These are phyloP conservation scores for Xerocomus amazonicus DNA, from an alignment of 1,284 basidiomycete species.

Conservation along the genomic window DNA sequence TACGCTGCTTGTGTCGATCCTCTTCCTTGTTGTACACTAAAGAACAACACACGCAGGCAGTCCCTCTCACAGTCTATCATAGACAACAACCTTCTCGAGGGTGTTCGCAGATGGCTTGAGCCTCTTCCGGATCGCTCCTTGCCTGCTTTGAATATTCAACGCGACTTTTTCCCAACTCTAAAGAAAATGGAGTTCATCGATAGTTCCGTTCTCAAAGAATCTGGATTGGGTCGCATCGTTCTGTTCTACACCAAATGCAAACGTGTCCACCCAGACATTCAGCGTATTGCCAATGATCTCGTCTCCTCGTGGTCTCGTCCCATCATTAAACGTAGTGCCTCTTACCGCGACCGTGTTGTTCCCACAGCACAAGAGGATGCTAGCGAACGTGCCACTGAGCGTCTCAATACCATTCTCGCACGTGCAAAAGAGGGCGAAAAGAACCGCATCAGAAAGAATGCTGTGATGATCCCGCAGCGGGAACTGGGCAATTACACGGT, in stretches of 20 bases:
- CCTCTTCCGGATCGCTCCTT: conserved; percentile 90
- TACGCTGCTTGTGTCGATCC: conserved; percentile 37
- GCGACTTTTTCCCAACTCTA: conserved; percentile 84
- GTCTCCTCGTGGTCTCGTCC: conserved; percentile 91
- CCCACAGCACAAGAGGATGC: conserved; percentile 45
- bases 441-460: conserved; percentile 65
- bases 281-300: conserved; percentile 80
- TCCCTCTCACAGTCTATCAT: conserved; percentile 90
- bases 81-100: conserved; percentile 93
- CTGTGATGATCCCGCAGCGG: conserved; percentile 72
- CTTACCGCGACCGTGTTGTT: conserved; percentile 73
- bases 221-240: conserved; percentile 86
- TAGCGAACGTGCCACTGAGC: conserved; percentile 43
- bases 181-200: conserved; percentile 92
- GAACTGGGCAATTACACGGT: conserved; percentile 71
- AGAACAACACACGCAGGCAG: conserved; percentile 46
- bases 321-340: conserved; percentile 87
- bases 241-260: conserved; percentile 96
- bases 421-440: conserved; percentile 66
- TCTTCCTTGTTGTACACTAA: not conserved
- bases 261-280: conserved; percentile 80
- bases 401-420: conserved; percentile 67
- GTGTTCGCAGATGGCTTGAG: conserved; percentile 90
- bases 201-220: conserved; percentile 87
- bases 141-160: conserved; percentile 94